Conservation (phyloP, 176 grass and related monocot genomes). For the Guadua angustifolia region DNA sequence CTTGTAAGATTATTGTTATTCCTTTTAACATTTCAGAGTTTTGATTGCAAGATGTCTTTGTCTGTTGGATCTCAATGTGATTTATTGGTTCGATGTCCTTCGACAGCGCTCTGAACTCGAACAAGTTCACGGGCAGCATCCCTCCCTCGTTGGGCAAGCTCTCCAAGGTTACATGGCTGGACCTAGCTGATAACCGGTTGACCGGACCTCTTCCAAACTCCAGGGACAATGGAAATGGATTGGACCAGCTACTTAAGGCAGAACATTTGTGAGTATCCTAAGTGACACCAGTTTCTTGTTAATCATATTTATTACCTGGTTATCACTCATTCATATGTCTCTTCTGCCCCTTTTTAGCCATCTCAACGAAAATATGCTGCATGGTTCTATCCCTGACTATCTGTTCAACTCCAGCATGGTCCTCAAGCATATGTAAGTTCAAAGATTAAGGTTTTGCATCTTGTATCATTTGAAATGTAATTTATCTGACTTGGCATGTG, state of each 20-base stretch:
- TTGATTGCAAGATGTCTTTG: slow-evolving; percentile 5
- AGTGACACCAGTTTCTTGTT: slow-evolving; percentile 10
- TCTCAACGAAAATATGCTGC: slow-evolving; percentile 72
- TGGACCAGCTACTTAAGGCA: slow-evolving; percentile 62
- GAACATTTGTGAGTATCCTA: slow-evolving; percentile 66
- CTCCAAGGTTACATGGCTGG: slow-evolving; percentile 59
- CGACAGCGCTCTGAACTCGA: slow-evolving; percentile 65
- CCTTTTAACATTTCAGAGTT: neutral
- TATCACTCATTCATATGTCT: slow-evolving; percentile 27
- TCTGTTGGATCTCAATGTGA: slow-evolving; percentile 7
- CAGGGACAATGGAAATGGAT: slow-evolving; percentile 52
- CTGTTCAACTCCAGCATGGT: slow-evolving; percentile 65
- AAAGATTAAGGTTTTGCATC: slow-evolving; percentile 3
- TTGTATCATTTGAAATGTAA: slow-evolving; percentile 3
- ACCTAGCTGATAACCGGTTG: slow-evolving; percentile 66
- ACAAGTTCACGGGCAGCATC: slow-evolving; percentile 63
- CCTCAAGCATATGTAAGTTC: slow-evolving; percentile 75
- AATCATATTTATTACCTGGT: neutral
- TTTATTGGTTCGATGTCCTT: neutral
- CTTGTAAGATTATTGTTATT: slow-evolving; percentile 56
- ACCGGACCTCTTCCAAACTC: slow-evolving; percentile 63
- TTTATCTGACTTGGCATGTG: neutral
- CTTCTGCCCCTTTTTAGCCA: slow-evolving; percentile 54
- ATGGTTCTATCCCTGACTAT: slow-evolving; percentile 60
- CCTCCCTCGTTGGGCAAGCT: slow-evolving; percentile 72